A percentile compares a stretch with the other conserved stretches of the same genome.
Conservation (phyloP, 2,329 filamentous ascomycete species). For the Pseudogymnoascus sp. region DNA sequence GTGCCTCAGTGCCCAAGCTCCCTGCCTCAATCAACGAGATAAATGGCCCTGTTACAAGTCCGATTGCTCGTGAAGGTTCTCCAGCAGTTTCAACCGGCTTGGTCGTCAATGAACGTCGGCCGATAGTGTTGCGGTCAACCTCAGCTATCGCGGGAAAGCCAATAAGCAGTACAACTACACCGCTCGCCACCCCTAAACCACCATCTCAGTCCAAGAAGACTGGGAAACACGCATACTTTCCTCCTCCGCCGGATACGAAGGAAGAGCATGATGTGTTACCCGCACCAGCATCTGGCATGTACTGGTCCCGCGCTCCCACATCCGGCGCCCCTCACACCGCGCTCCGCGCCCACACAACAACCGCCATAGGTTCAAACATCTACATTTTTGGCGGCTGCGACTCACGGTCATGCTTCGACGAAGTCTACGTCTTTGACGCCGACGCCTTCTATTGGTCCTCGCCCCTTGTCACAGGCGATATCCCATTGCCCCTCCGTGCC, state of each 20-base stretch:
- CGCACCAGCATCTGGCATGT: constrained; percentile 63
- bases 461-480: constrained; percentile 56
- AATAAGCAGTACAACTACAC: background rate
- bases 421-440: constrained; percentile 60
- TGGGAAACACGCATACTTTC: constrained; percentile 41
- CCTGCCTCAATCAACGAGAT: background rate
- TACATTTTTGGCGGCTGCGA: constrained; percentile 65
- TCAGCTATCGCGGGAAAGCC: constrained; percentile 26
- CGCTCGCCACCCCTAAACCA: background rate
- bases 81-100: constrained; percentile 21
- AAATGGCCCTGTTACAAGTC: background rate
- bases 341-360: constrained; percentile 59
- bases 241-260: constrained; percentile 47
- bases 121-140: constrained; percentile 43
- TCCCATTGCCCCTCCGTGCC: constrained; percentile 56
- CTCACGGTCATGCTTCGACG: constrained; percentile 58
- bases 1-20: background rate
- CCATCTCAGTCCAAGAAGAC: constrained; percentile 13
- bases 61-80: background rate
- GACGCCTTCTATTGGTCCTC: constrained; percentile 63
- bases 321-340: constrained; percentile 54
- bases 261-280: constrained; percentile 52
- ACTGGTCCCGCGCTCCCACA: constrained; percentile 60
- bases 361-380: constrained; percentile 57
- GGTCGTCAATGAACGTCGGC: constrained; percentile 29